phyloP scores from a whole-genome alignment of 2,329 filamentous ascomycete species.

The Corinectria fuckeliana region DNA sequence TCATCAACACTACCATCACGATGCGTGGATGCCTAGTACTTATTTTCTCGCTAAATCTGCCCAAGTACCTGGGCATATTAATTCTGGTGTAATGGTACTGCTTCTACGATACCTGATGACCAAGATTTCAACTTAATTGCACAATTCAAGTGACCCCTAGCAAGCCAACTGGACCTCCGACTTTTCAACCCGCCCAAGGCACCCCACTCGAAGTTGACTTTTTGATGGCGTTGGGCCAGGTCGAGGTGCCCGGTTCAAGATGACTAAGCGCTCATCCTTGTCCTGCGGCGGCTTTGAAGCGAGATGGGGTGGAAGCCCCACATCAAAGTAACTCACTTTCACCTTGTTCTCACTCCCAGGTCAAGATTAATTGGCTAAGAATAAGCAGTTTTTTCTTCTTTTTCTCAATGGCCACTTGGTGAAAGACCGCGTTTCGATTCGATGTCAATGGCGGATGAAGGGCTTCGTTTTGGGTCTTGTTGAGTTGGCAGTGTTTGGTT shows the following conservation, averaged over 20 bases:
- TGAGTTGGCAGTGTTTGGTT: not conserved
- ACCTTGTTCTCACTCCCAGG: not conserved
- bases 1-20: too few relatives aligned
- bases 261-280: constrained; percentile 13
- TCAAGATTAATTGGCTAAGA: constrained; percentile 10
- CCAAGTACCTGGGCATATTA: too few relatives aligned
- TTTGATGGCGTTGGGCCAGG: too few relatives aligned
- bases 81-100: too few relatives aligned
- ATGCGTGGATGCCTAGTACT: too few relatives aligned
- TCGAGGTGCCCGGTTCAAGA: not conserved
- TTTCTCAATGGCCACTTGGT: not conserved
- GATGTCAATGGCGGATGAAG: not conserved
- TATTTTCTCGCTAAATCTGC: too few relatives aligned
- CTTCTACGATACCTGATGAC: too few relatives aligned
- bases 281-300: not conserved
- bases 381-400: not conserved
- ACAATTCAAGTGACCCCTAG: too few relatives aligned
- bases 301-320: not conserved
- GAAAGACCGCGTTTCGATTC: constrained; percentile 9
- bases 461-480: not conserved
- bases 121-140: too few relatives aligned
- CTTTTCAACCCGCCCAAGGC: too few relatives aligned
- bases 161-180: too few relatives aligned
- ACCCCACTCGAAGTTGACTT: too few relatives aligned
- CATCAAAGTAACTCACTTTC: not conserved